Conservation (phyloP, 257 asterid genomes). For the Catharanthus roseus region DNA sequence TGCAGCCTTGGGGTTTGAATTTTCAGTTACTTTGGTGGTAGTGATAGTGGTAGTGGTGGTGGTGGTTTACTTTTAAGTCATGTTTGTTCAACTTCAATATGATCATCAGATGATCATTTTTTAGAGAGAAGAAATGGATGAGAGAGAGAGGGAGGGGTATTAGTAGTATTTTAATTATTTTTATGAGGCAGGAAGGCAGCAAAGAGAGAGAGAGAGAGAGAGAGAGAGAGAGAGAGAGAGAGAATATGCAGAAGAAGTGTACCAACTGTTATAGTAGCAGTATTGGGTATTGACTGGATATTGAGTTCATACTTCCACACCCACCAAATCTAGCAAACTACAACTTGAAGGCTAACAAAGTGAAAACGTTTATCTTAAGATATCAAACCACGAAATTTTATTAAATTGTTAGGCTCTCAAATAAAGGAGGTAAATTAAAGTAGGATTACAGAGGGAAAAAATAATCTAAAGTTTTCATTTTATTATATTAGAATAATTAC, state of each 20-base stretch:
- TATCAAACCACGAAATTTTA: too few species aligned
- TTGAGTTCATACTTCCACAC: background rate
- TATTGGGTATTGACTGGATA: background rate
- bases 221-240: background rate
- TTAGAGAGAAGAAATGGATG: background rate
- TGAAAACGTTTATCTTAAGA: too few species aligned
- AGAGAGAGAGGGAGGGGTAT: background rate
- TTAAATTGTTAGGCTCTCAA: too few species aligned
- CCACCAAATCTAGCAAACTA: too few species aligned
- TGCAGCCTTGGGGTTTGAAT: background rate
- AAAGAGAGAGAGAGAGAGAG: background rate
- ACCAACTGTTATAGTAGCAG: background rate
- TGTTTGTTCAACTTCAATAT: constrained; percentile 11
- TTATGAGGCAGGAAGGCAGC: background rate
- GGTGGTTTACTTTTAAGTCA: constrained; percentile 4
- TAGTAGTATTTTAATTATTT: background rate
- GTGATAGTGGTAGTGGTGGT: background rate
- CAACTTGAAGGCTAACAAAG: too few species aligned
- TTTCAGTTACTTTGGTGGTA: background rate
- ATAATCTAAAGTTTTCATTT: too few species aligned
- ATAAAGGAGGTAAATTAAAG: too few species aligned
- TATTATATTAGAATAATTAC: too few species aligned
- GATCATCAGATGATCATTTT: constrained; percentile 19
- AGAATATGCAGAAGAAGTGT: too few species aligned
- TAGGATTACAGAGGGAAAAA: too few species aligned